Evolutionary conservation across 805 yeast species (phyloP), one percentile per base, ranked within the genome.

Genomic region (Metschnikowia matae): DNA sequence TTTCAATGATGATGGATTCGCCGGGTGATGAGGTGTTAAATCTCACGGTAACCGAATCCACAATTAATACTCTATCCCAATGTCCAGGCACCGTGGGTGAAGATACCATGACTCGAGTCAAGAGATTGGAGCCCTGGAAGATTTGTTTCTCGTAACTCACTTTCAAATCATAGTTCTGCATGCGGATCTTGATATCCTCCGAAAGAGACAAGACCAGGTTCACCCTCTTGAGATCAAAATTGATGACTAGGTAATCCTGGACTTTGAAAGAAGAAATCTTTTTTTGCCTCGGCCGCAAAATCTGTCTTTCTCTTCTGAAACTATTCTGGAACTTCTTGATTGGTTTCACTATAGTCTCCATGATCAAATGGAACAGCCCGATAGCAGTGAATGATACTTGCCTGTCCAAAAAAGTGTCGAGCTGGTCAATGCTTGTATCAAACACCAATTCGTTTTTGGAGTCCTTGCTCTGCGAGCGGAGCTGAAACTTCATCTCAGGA

Each of bases 291-390:
- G 40, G n/a, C 7, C 18, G 44, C 42, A 49, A 56, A 44, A 46
- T 46, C 13, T 48, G 47, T 38, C 58, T 47, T 40, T 64, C 70
- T 29, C 57, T 62, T 36, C 50, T 58, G 21, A 70, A 40, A 38
- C 65, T 66, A 15, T 48, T 34, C 36, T 53, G 59, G 7, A 69
- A 58, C 8, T 51, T 17, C 35, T 59, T 60, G 5, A 70, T 42
- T 1, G 77, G 78, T 18, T 48, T 52, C 4, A 70, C 15, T 1
- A 73, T 47, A 32, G 65, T 62, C 49, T 69, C 68, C 29, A 57
- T 58, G 20, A 73, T 46, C 21, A 70, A 42, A 40, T 70, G 66
- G 2, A 68, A 47, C 38, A 70, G 55, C 2, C 78, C 76, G 21
- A 73, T 48, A 0, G 68, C 40, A 1, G 64, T 61, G 50, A 69